Evolutionary conservation across 139 green algal species (phyloP).

Genomic region (Chlorella ohadii): DNA sequence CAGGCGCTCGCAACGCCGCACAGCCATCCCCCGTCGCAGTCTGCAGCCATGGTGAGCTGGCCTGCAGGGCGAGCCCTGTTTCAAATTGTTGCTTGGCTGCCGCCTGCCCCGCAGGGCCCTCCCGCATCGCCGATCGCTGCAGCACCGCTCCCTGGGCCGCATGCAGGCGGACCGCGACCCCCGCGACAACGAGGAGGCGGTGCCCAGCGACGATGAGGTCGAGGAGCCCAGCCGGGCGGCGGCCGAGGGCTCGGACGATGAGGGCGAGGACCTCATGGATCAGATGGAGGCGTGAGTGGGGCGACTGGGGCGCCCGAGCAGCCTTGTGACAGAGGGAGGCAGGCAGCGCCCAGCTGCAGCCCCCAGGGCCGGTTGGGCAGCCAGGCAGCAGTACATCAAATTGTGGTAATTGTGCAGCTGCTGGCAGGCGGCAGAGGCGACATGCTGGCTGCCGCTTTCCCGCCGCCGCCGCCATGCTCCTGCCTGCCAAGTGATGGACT

Average conservation of each 20-base stretch:
- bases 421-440: too few relatives aligned
- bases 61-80: neutral
- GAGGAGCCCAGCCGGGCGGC: slow-evolving; percentile 33
- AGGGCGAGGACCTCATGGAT: slow-evolving; percentile 94
- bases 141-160: too few relatives aligned
- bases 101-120: too few relatives aligned
- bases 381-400: too few relatives aligned
- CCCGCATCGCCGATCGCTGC: too few relatives aligned
- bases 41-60: slow-evolving; percentile 5
- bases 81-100: neutral
- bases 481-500: neutral
- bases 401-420: too few relatives aligned
- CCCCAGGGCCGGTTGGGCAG: too few relatives aligned
- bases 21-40: neutral
- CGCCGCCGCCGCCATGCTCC: neutral
- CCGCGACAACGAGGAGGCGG: slow-evolving; percentile 25
- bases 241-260: slow-evolving; percentile 47
- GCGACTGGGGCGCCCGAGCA: neutral
- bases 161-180: slow-evolving; percentile 42
- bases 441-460: neutral
- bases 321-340: neutral
- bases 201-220: slow-evolving; percentile 23
- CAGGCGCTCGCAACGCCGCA: neutral
- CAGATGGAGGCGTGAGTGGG: slow-evolving; percentile 79
- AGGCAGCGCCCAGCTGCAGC: neutral